Conservation (phyloP, 2,329 filamentous ascomycete genomes). For the Metarhizium brunneum region DNA sequence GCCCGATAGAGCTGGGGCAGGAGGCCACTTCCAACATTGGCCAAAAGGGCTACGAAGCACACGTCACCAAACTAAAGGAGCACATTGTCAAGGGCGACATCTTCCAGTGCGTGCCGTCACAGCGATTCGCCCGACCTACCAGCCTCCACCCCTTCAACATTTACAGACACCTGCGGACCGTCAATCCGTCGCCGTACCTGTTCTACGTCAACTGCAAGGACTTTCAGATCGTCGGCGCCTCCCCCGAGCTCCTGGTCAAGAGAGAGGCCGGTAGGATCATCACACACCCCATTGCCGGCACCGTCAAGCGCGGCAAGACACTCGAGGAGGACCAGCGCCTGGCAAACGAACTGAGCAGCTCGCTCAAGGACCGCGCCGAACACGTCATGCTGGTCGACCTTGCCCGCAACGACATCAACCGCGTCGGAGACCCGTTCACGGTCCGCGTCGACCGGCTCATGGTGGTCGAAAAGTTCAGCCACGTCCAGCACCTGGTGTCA, state of each 20-base stretch:
- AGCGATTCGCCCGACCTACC: conserved; percentile 84
- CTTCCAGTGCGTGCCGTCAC: conserved; percentile 93
- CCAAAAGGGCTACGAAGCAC: conserved; percentile 76
- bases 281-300: conserved; percentile 94
- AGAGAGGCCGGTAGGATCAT: conserved; percentile 79
- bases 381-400: conserved; percentile 98
- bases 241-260: conserved; percentile 90
- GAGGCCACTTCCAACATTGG: conserved; percentile 91
- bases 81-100: conserved; percentile 91
- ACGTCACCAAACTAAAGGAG: conserved; percentile 77
- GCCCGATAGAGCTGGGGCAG: conserved; percentile 60
- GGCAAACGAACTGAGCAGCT: conserved; percentile 66
- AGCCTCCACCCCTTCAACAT: conserved; percentile 95
- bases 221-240: conserved; percentile 93
- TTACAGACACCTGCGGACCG: conserved; percentile 90
- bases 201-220: conserved; percentile 90
- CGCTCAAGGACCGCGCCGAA: conserved; percentile 85
- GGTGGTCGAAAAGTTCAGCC: conserved; percentile 89
- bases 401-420: conserved; percentile 92
- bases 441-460: conserved; percentile 90
- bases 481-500: conserved; percentile 94
- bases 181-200: conserved; percentile 94
- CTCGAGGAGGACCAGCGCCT: conserved; percentile 73
- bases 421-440: conserved; percentile 82
- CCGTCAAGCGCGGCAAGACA: conserved; percentile 76